Base-by-base conservation (phyloP, 192 early-diverging fungal species). In the Coemansia sp. region DNA sequence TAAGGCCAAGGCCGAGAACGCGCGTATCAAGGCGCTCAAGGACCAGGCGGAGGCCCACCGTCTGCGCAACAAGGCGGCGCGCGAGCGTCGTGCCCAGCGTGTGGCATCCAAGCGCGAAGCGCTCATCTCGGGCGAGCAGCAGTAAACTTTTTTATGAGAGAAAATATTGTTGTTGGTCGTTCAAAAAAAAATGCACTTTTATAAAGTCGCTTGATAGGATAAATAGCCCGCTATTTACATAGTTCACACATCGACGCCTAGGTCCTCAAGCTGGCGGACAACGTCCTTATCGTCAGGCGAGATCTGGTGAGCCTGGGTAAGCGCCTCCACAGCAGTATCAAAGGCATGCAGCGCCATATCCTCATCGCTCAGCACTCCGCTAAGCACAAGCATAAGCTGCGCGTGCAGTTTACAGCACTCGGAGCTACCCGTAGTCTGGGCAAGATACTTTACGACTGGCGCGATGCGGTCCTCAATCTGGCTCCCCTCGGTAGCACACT, bases 1-100 rank as follows among this genome's bases (percentile, higher is more conserved):
- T 88, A 96, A 95, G 87, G 92, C 90, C 72, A 98, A 98, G 91
- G 93, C 95, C 48, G 95, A 98, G 86, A 94, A 97, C 83, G 82
- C 89, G 60, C 91, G 95, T 86, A 83, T 87, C 65, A 91, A 94
- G 89, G 65, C 87, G 58, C 83, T 98, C 58, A 86, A 87, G 71
- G 95, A 98, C 83, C 95, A 98, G 87, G 92, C 95, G 56, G 95
- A 95, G 83, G 95, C 95, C 70, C 95, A 95, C 87, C 94, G 94
- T 69, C 83, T 81, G 82, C 92, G 92, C 85, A 88, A 88, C 84
- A 93, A 93, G 87, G 92, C 92, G 67, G 91, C 92, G 56, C 90
- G 95, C 70, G 91, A 94, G 69, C 92, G 95, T 80, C 91, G 93
- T 78, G 84, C n/a, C n/a, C n/a, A n/a, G n/a, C n/a, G n/a, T n/a